Percentiles rank a stretch among this genome's conserved stretches.
Evolutionary conservation across 139 green algal species (phyloP).

Genomic region (Chlorella vulgaris): DNA sequence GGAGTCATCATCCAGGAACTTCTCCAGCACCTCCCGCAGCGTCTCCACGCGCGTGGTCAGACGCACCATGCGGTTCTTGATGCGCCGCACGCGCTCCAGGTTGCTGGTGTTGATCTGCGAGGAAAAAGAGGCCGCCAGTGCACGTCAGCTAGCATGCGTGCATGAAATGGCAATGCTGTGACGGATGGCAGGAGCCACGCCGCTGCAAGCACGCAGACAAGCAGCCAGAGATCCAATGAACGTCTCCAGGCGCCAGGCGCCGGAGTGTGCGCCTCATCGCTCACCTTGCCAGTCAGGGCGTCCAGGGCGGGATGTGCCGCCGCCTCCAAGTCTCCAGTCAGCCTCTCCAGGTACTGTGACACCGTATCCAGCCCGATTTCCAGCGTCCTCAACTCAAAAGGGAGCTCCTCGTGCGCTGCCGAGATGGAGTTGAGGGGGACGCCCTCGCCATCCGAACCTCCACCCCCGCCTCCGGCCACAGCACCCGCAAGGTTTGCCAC

Average conservation of each 20-base stretch:
- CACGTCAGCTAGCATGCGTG: too few species aligned
- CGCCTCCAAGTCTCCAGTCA: conserved; percentile 83
- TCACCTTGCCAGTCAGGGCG: conserved; percentile 82
- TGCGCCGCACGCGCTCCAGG: conserved; percentile 88
- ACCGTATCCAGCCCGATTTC: conserved; percentile 64
- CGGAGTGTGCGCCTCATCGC: too few species aligned
- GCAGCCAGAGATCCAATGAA: not conserved
- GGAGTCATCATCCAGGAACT: conserved; percentile 65
- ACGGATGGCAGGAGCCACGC: too few species aligned
- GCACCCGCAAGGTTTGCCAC: conserved; percentile 1
- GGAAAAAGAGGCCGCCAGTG: not conserved
- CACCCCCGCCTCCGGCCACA: conserved; percentile 1
- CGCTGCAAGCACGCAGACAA: too few species aligned
- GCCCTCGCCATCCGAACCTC: not conserved
- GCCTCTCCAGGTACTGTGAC: conserved; percentile 69
- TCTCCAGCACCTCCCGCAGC: conserved; percentile 62
- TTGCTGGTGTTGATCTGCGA: conserved; percentile 66
- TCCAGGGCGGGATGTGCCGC: conserved; percentile 87
- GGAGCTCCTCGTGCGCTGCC: conserved; percentile 33
- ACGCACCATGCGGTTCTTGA: conserved; percentile 82
- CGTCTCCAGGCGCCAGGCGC: not conserved
- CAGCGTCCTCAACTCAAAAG: conserved; percentile 69
- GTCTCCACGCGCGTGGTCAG: conserved; percentile 64
- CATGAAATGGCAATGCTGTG: too few species aligned
- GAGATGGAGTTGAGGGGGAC: not conserved